These are phyloP conservation scores for Scheffersomyces segobiensis DNA, from an alignment of 1,139 yeast genomes.

Conservation along the genomic window DNA sequence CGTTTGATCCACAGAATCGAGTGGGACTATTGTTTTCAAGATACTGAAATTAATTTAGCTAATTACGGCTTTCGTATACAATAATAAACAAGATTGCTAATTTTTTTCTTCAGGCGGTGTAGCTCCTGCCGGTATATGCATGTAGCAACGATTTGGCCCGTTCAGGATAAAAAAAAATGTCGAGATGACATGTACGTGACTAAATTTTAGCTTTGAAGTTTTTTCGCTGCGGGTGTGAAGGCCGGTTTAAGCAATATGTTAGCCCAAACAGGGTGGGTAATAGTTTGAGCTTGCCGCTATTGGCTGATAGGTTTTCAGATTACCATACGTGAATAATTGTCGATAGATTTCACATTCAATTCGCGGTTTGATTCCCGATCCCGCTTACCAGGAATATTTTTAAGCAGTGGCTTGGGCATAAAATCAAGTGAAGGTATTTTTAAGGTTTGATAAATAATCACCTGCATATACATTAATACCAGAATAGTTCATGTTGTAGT, in stretches of 20 bases:
- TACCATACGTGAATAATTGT: background rate
- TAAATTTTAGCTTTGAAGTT: background rate
- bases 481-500: background rate
- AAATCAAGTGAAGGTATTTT: background rate
- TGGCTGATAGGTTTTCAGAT: background rate
- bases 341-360: background rate
- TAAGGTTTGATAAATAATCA: background rate
- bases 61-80: background rate
- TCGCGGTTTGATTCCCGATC: background rate
- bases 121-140: background rate
- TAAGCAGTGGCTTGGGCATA: background rate
- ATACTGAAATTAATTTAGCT: too few species aligned
- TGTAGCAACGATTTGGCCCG: background rate
- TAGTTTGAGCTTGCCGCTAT: background rate
- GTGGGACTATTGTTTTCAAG: background rate
- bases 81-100: background rate
- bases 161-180: background rate
- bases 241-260: background rate
- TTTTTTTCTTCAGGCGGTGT: background rate
- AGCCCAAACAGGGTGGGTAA: background rate
- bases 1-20: background rate
- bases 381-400: background rate
- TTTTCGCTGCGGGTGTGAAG: background rate
- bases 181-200: background rate
- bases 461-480: background rate